Evolutionary conservation across 305 asterid genomes (phyloP).

Genomic region (Euphrasia arctica): DNA sequence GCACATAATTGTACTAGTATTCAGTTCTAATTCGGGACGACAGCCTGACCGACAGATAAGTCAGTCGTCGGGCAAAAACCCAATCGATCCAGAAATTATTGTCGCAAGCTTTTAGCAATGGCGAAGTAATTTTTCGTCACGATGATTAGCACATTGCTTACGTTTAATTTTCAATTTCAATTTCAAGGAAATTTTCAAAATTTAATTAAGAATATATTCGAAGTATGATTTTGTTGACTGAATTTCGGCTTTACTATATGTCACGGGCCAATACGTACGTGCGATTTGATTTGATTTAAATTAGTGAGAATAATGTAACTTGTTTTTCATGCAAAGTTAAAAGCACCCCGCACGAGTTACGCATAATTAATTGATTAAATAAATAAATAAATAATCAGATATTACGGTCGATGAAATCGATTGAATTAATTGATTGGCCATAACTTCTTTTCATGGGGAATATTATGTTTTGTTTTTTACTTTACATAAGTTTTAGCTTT

Average conservation of each 20-base stretch:
- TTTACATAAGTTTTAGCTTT: too few relatives aligned
- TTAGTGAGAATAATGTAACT: constrained; percentile 1
- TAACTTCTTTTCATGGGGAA: constrained; percentile 9
- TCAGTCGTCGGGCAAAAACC: constrained; percentile 20
- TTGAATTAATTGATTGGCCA: background rate
- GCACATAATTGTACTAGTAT: constrained; percentile 38
- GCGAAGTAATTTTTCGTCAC: too few relatives aligned
- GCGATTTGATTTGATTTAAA: constrained; percentile 10
- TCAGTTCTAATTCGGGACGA: constrained; percentile 20
- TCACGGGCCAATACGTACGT: constrained; percentile 10
- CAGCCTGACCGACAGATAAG: constrained; percentile 33
- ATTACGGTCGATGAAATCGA: background rate
- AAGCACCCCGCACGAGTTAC: constrained; percentile 28
- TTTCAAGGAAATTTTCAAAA: too few relatives aligned
- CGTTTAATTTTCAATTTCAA: too few relatives aligned
- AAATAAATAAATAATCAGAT: constrained; percentile 7
- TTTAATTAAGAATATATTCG: background rate
- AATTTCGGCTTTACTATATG: background rate
- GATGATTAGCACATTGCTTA: too few relatives aligned
- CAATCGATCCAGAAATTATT: too few relatives aligned
- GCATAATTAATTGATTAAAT: background rate
- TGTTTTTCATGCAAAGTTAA: constrained; percentile 14
- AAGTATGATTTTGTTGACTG: background rate
- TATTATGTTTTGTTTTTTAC: too few relatives aligned
- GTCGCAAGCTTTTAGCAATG: too few relatives aligned